These are phyloP conservation scores for Lactarius pseudohatsudake DNA, from an alignment of 768 basidiomycete species.

Conservation along the genomic window DNA sequence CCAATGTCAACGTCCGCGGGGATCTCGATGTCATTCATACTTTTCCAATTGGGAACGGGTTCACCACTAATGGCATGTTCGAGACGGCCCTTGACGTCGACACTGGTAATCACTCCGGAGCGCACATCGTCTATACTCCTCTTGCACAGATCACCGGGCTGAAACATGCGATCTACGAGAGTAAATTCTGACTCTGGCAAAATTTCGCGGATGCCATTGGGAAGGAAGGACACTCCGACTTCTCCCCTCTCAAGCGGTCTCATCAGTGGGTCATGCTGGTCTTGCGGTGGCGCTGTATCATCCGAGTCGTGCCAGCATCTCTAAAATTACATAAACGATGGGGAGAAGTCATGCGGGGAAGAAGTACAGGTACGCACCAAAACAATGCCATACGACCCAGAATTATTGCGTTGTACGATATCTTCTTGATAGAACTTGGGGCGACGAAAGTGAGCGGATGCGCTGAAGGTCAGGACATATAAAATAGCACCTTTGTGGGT, in stretches of 20 bases:
- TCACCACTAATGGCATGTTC: conserved; percentile 72
- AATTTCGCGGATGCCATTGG: conserved; percentile 60
- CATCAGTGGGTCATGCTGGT: conserved; percentile 66
- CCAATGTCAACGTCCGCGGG: conserved; percentile 66
- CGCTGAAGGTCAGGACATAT: not conserved
- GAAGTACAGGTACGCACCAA: conserved; percentile 46
- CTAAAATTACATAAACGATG: conserved; percentile 40
- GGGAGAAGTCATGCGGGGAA: not conserved
- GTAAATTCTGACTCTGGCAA: conserved; percentile 64
- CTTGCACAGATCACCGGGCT: conserved; percentile 81
- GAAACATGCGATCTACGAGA: conserved; percentile 75
- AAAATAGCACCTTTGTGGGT: conserved; percentile 37
- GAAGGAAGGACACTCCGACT: conserved; percentile 75
- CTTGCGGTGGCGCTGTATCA: conserved; percentile 50
- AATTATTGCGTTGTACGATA: conserved; percentile 38
- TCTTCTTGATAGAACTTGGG: conserved; percentile 44
- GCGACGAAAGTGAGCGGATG: not conserved
- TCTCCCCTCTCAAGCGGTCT: conserved; percentile 75
- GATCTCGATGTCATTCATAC: conserved; percentile 54
- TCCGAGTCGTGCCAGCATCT: conserved; percentile 90
- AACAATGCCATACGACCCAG: conserved; percentile 55
- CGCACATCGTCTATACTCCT: conserved; percentile 68
- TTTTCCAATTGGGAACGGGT: conserved; percentile 61
- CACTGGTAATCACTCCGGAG: conserved; percentile 71
- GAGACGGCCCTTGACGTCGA: conserved; percentile 62